phyloP scores from a whole-genome alignment of 2,329 filamentous ascomycete genomes.

The Cercospora sp. region DNA sequence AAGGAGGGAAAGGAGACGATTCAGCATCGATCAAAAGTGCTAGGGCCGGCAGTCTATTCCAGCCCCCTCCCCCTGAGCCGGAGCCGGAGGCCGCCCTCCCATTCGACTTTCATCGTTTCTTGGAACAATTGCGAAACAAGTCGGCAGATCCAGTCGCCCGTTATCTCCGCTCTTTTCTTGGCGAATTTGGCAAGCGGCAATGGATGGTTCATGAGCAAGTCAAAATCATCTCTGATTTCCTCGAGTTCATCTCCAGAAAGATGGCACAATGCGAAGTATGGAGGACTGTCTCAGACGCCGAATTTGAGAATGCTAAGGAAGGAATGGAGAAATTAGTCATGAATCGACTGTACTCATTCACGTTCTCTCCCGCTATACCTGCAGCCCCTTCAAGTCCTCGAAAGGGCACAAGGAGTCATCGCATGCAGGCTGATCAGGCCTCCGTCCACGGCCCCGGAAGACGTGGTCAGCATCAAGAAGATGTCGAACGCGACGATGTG shows the following conservation, averaged over 20 bases:
- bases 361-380: constrained; percentile 91
- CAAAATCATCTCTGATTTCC: constrained; percentile 95
- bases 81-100: constrained; percentile 75
- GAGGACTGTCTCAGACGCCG: constrained; percentile 90
- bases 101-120: constrained; percentile 95
- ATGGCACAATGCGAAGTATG: constrained; percentile 98
- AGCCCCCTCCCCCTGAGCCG: constrained; percentile 57
- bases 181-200: constrained; percentile 94
- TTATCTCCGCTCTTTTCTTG: constrained; percentile 90
- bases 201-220: constrained; percentile 99
- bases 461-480: constrained; percentile 93
- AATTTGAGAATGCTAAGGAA: constrained; percentile 97
- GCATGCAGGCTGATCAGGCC: constrained; percentile 38
- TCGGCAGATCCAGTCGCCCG: constrained; percentile 97
- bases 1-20: constrained; percentile 31
- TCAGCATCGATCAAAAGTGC: constrained; percentile 37
- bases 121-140: constrained; percentile 92
- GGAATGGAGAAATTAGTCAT: constrained; percentile 99
- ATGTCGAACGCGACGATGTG: constrained; percentile 95
- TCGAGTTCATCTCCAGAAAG: constrained; percentile 96
- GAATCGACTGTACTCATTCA: constrained; percentile 94
- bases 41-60: constrained; percentile 53
- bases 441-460: constrained; percentile 70
- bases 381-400: constrained; percentile 71
- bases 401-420: constrained; percentile 66